Evolutionary conservation across 2,329 filamentous ascomycete species (phyloP).

Genomic region (Claviceps purpurea): DNA sequence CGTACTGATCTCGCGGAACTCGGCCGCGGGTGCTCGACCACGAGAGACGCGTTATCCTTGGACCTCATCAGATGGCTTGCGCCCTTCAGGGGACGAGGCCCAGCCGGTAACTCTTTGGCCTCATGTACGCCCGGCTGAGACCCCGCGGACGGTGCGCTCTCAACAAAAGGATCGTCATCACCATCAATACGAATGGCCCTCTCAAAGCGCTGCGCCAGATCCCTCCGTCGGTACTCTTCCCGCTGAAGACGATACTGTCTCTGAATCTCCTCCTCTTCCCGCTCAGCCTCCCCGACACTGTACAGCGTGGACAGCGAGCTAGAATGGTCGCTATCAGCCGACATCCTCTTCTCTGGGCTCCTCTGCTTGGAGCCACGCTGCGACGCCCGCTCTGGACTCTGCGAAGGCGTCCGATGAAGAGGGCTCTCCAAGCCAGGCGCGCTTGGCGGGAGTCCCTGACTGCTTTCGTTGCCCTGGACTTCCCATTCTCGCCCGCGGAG

Average conservation of each 20-base stretch:
- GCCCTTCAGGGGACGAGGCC: constrained; percentile 10
- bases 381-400: constrained; percentile 10
- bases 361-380: constrained; percentile 8
- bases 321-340: constrained; percentile 31
- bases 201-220: neutral
- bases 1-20: neutral
- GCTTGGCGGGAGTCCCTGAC: constrained; percentile 6
- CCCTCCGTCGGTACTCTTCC: neutral
- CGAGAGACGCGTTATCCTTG: neutral
- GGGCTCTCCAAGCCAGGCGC: constrained; percentile 5
- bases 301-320: constrained; percentile 44
- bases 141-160: constrained; percentile 3
- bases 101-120: constrained; percentile 1
- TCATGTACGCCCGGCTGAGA: neutral
- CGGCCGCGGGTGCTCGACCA: neutral
- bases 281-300: constrained; percentile 36
- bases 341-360: constrained; percentile 14
- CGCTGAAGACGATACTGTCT: constrained; percentile 2
- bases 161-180: constrained; percentile 20
- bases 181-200: neutral
- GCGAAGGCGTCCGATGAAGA: constrained; percentile 6
- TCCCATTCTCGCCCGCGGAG: constrained; percentile 17
- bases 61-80: constrained; percentile 6
- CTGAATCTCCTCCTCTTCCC: constrained; percentile 12
- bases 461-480: constrained; percentile 3